Base-by-base conservation (phyloP, 257 asterid species). In the Echites panduratus region DNA sequence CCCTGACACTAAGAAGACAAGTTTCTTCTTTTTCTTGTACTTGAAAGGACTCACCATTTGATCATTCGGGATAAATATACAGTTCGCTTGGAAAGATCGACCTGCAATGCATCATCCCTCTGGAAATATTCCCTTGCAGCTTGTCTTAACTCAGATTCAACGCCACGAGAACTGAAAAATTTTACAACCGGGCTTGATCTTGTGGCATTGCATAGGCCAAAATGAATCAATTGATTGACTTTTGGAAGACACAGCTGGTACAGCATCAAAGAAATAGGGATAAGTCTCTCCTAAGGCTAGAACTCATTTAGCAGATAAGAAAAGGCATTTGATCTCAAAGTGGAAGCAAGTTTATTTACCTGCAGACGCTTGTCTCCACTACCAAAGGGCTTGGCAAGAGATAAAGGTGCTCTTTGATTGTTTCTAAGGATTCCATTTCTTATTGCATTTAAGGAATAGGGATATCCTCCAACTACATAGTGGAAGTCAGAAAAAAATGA, bases 1-100 rank as follows among this genome's bases (percentile, higher is more conserved):
- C 19, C 43, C 20, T 38, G 41, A 44, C n/a, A 35, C 50, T 19
- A 32, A n/a, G 9, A 2, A 19, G 17, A 10, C 7, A 26, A 73
- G 49, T 1, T 32, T 32, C 38, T 32, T 32, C 38, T 32, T 4
- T 32, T 4, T 9, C 16, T 58, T n/a, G 26, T 44, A 4, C 17
- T 43, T 52, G 57, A 4, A 44, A 47, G 62, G 48, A 75, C 85
- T 87, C 72, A 91, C 99, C 98, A 95, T 61, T 89, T 89, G 54
- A 95, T 75, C 29, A 89, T 72, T 72, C 88, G 86, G 52, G 91
- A 79, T 29, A 95, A 89, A 82, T 85, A 79, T 65, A 89, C 84
- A 2, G 88, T 90, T 80, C 99, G 89, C 82, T 92, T 95, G 72
- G 88, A 81, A 7, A 95, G 89, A 83, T 94, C 97, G n/a, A 94